Evolutionary conservation across 306 rosid species (phyloP), one percentile per base, ranked within the genome.

Genomic region (Begonia fuchsioides): DNA sequence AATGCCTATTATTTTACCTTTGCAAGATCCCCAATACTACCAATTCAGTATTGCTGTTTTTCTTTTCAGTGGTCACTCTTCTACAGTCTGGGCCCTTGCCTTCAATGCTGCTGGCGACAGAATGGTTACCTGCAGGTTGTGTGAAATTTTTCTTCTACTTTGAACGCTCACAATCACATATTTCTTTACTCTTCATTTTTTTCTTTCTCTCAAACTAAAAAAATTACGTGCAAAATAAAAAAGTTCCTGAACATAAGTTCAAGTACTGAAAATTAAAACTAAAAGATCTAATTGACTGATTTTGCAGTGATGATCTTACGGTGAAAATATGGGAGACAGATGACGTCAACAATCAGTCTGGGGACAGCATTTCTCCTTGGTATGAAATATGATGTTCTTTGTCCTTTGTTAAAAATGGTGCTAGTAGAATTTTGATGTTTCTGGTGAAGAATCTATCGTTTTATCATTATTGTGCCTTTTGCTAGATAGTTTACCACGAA

Each of bases 1-100:
- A n/a, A 8, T 26, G 35, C 8, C 35, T 26, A 26, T 26, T 26
- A 26, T 26, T 26, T 26, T 26, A 26, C 35, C 35, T 26, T 26
- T 5, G 35, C 1, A 26, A 26, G 35, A 26, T 26, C 35, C 35
- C 8, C 35, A 5, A 26, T 26, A 26, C 35, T 13, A 58, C 55
- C 41, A 46, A 47, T 52, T 35, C 18, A 41, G 38, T 38, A 49
- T 2, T 13, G 32, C 61, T 5, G 19, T 49, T 50, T 67, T 76
- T 58, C 53, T 58, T 79, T 52, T 61, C 77, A 92, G 96, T 14
- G 96, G 96, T 54, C 98, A 92, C 61, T 67, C 88, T 49, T 82
- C 93, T 52, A 92, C 98, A 19, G 81, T 85, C 19, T 92, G 98
- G 96, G 94, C 94, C 56, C 57, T 92, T 20, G 85, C 96, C 32